Percentiles rank a stretch among this genome's conserved stretches.
Conservation (phyloP, 208 protist species). For the Wallacemonas collosoma region DNA sequence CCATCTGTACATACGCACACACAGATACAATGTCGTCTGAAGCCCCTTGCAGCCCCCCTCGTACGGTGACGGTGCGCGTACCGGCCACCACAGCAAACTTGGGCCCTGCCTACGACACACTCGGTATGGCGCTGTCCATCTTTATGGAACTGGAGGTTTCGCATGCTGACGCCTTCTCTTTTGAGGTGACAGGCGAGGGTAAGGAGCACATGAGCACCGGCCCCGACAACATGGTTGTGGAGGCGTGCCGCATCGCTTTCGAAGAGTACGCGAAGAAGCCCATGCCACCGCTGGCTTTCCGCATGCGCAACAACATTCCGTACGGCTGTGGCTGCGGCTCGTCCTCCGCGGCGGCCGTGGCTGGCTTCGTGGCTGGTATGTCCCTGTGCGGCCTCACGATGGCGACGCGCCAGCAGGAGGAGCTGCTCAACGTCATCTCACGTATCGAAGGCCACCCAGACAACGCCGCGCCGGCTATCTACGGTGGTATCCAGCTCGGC, state of each 20-base stretch:
- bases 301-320: conserved; percentile 89
- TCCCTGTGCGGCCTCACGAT: conserved; percentile 83
- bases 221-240: conserved; percentile 87
- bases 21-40: neutral
- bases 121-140: conserved; percentile 92
- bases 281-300: conserved; percentile 85
- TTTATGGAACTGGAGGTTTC: conserved; percentile 92
- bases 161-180: conserved; percentile 64
- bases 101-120: conserved; percentile 89
- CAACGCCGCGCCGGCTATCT: conserved; percentile 93
- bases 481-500: conserved; percentile 93
- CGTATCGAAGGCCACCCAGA: conserved; percentile 93
- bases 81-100: conserved; percentile 94
- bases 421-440: conserved; percentile 81
- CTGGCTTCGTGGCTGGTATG: conserved; percentile 91
- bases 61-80: conserved; percentile 80
- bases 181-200: conserved; percentile 82
- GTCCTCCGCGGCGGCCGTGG: conserved; percentile 88
- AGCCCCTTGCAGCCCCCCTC: conserved; percentile 19
- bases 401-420: conserved; percentile 64
- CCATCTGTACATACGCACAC: neutral
- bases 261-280: conserved; percentile 71
- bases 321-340: conserved; percentile 91
- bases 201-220: conserved; percentile 64
- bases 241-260: conserved; percentile 73